Evolutionary conservation across 2,329 filamentous ascomycete genomes (phyloP).

Genomic region (Hypoxylon sp.): DNA sequence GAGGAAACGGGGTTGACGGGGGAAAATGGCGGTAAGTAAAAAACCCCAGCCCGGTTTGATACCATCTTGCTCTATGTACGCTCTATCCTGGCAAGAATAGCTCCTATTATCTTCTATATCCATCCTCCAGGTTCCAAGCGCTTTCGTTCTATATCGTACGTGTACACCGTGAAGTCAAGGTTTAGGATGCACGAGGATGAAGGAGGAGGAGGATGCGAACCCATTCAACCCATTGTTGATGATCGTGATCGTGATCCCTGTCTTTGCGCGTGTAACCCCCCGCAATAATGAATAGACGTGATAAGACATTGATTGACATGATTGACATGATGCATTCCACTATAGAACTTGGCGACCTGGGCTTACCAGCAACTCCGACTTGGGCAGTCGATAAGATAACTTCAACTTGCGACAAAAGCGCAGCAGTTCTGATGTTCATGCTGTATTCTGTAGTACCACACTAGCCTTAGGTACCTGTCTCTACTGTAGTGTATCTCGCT

Average conservation of each 20-base stretch:
- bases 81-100: slow-evolving; percentile 20
- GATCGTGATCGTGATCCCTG: slow-evolving; percentile 23
- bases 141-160: slow-evolving; percentile 45
- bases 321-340: slow-evolving; percentile 33
- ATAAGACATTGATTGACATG: slow-evolving; percentile 11
- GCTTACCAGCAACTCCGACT: slow-evolving; percentile 9
- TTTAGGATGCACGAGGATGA: slow-evolving; percentile 8
- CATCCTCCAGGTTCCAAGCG: neutral
- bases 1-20: neutral
- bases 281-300: slow-evolving; percentile 26
- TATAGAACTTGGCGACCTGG: slow-evolving; percentile 28
- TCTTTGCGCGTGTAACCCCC: slow-evolving; percentile 32
- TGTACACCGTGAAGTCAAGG: slow-evolving; percentile 18
- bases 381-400: neutral
- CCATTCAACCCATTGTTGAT: slow-evolving; percentile 15
- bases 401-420: slow-evolving; percentile 7
- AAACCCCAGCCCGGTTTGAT: neutral
- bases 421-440: slow-evolving; percentile 9
- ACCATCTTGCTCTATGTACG: neutral
- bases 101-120: neutral
- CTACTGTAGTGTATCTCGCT: slow-evolving; percentile 4
- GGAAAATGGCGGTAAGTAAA: slow-evolving; percentile 33
- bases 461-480: neutral
- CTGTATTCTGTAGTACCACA: slow-evolving; percentile 21
- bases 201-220: neutral